A percentile compares a stretch with the other conserved stretches of the same genome.
phyloP scores from a whole-genome alignment of 345 rosid species.

The Rhizophora mangle region DNA sequence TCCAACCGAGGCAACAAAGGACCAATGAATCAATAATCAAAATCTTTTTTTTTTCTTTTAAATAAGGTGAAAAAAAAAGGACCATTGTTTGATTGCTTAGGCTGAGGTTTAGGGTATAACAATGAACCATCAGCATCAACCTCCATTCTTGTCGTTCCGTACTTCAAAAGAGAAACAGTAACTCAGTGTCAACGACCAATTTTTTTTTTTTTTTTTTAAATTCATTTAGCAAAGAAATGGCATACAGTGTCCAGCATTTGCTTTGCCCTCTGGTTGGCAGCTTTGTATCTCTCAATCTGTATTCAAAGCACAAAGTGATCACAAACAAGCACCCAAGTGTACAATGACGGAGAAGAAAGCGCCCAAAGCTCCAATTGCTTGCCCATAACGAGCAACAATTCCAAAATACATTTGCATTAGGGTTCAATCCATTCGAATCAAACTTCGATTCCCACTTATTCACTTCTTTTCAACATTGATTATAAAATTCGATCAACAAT shows the following conservation, averaged over 20 bases:
- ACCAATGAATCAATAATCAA: background rate
- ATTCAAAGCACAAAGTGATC: background rate
- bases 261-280: slow-evolving; percentile 66
- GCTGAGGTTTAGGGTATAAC: slow-evolving; percentile 62
- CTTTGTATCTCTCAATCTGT: slow-evolving; percentile 62
- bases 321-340: background rate
- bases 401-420: no score
- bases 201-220: background rate
- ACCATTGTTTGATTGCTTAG: slow-evolving; percentile 50
- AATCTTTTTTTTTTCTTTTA: background rate
- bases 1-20: background rate
- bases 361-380: no score
- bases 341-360: no score
- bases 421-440: no score
- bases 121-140: slow-evolving; percentile 85
- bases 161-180: slow-evolving; percentile 33
- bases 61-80: background rate
- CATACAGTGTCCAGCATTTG: slow-evolving; percentile 73
- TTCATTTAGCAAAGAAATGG: background rate
- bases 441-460: no score
- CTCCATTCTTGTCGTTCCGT: slow-evolving; percentile 79
- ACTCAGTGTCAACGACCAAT: slow-evolving; percentile 18
- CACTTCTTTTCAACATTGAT: no score
- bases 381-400: no score
- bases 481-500: no score